Evolutionary conservation across 495 filamentous ascomycete species (phyloP).

Genomic region (Penicillium cinerascens): DNA sequence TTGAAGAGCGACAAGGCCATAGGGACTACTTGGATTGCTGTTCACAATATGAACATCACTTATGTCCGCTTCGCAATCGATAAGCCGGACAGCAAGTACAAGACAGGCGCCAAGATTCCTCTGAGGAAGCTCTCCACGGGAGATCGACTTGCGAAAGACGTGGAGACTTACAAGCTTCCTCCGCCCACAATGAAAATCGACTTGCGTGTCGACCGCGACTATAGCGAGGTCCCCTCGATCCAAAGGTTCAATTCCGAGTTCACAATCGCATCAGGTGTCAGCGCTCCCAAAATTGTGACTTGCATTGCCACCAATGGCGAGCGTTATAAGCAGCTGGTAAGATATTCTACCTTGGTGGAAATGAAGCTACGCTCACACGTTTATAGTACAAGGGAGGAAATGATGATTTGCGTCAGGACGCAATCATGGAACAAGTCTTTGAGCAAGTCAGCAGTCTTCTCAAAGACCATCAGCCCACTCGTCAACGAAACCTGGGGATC

Average conservation of each 20-base stretch:
- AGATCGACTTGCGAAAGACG: conserved; percentile 52
- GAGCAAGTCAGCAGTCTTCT: conserved; percentile 89
- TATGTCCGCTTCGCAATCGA: conserved; percentile 74
- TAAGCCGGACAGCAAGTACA: conserved; percentile 56
- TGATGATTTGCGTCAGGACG: conserved; percentile 96
- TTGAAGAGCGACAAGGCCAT: conserved; percentile 51
- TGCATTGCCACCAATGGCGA: conserved; percentile 70
- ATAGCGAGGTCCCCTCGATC: conserved; percentile 69
- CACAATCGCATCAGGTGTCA: conserved; percentile 82
- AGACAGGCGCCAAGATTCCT: conserved; percentile 59
- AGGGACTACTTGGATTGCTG: conserved; percentile 55
- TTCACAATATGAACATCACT: conserved; percentile 66
- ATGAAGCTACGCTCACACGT: background rate
- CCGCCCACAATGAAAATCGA: conserved; percentile 86
- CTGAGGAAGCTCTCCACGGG: conserved; percentile 59
- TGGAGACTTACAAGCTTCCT: conserved; percentile 62
- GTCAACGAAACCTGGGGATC: conserved; percentile 82
- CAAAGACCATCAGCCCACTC: conserved; percentile 76
- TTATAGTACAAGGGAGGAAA: conserved; percentile 82
- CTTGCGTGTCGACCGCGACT: conserved; percentile 69
- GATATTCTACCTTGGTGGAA: conserved; percentile 5
- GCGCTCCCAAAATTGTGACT: conserved; percentile 86
- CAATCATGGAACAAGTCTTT: conserved; percentile 99
- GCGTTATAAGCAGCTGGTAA: conserved; percentile 78
- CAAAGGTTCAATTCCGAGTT: conserved; percentile 65